phyloP scores from a whole-genome alignment of 163 green algal genomes.

The Trebouxiophyceae sp. region DNA sequence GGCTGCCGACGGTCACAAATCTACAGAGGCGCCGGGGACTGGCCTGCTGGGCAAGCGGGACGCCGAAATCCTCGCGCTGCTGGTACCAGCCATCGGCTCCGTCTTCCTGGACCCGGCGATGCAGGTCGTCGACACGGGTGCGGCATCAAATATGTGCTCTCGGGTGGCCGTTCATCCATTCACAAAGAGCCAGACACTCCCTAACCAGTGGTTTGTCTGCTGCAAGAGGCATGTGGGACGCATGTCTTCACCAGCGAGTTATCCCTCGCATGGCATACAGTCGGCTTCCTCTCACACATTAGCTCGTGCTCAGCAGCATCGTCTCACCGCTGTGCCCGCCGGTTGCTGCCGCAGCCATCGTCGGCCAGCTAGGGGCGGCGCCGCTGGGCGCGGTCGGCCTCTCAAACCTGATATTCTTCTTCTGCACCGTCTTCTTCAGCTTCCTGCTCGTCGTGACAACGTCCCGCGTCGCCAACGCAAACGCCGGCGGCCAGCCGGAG shows the following conservation, averaged over 20 bases:
- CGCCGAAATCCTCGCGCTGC: constrained; percentile 7
- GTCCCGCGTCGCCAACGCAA: constrained; percentile 18
- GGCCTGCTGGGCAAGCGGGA: no score
- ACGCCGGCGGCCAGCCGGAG: constrained; percentile 7
- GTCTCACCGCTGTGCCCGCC: background rate
- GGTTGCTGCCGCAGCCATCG: constrained; percentile 24
- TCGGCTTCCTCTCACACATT: background rate
- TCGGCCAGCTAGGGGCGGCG: constrained; percentile 35
- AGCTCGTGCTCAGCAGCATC: background rate
- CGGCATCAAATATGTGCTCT: background rate
- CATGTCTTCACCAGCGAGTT: background rate
- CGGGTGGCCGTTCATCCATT: background rate
- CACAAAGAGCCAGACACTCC: background rate
- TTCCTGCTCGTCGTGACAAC: constrained; percentile 29
- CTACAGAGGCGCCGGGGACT: no score
- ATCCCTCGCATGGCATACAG: background rate
- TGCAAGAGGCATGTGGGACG: background rate
- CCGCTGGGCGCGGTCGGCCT: constrained; percentile 41
- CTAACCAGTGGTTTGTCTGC: background rate
- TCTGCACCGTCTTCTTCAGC: constrained; percentile 29
- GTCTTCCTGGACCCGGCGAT: constrained; percentile 25
- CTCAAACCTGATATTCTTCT: constrained; percentile 37
- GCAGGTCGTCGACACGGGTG: constrained; percentile 19
- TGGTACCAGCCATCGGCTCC: constrained; percentile 14
- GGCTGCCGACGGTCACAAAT: no score